phyloP scores from a whole-genome alignment of 2,329 filamentous ascomycete genomes.

The Stenocarpella maydis region DNA sequence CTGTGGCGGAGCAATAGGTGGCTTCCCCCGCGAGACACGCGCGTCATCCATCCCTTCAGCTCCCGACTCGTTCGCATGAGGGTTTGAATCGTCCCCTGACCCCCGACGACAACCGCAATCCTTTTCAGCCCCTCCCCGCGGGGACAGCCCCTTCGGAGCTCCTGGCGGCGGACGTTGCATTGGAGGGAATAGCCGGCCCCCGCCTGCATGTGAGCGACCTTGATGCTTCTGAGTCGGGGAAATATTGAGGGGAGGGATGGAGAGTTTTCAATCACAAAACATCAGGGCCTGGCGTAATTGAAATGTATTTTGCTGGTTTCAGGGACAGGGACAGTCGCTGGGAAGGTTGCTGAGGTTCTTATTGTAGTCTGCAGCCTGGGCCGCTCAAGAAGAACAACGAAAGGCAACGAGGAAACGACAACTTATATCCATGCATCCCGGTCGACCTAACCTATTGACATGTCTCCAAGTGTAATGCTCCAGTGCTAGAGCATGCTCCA shows the following conservation, averaged over 20 bases:
- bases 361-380: slow-evolving; percentile 26
- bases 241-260: slow-evolving; percentile 27
- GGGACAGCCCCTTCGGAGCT: slow-evolving; percentile 15
- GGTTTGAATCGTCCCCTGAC: slow-evolving; percentile 13
- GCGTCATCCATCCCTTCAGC: slow-evolving; percentile 29
- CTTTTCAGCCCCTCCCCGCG: slow-evolving; percentile 12
- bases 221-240: slow-evolving; percentile 14
- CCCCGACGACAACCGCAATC: slow-evolving; percentile 8
- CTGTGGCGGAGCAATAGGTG: slow-evolving; percentile 56
- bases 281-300: slow-evolving; percentile 36
- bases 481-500: neutral
- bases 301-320: slow-evolving; percentile 37
- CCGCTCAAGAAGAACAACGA: slow-evolving; percentile 31
- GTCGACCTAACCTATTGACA: neutral
- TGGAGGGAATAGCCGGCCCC: slow-evolving; percentile 6
- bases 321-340: slow-evolving; percentile 32
- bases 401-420: slow-evolving; percentile 31
- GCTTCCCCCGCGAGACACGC: slow-evolving; percentile 33
- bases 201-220: slow-evolving; percentile 25
- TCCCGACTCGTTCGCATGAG: slow-evolving; percentile 18
- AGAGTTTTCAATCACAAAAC: slow-evolving; percentile 30
- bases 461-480: neutral
- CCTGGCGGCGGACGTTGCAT: slow-evolving; percentile 14
- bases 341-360: slow-evolving; percentile 31
- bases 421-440: slow-evolving; percentile 5